phyloP scores from a whole-genome alignment of 2,329 filamentous ascomycete genomes.

The Diaporthe capsici region DNA sequence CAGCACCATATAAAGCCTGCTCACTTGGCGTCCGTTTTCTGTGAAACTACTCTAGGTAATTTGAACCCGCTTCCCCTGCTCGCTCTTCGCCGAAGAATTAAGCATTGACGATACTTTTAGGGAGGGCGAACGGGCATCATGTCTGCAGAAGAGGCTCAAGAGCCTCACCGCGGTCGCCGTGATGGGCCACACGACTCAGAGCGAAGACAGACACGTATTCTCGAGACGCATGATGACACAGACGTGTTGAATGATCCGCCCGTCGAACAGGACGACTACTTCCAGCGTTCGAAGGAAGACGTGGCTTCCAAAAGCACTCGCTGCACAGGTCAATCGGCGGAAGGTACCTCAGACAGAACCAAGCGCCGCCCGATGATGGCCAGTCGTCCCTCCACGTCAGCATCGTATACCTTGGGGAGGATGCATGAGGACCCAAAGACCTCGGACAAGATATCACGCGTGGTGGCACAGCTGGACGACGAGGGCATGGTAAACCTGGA shows the following conservation, averaged over 20 bases:
- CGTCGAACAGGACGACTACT: background rate
- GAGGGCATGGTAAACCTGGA: slow-evolving; percentile 32
- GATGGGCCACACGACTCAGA: background rate
- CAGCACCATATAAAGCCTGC: background rate
- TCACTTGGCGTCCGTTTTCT: background rate
- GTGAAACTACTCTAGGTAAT: background rate
- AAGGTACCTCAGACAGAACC: background rate
- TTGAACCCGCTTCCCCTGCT: background rate
- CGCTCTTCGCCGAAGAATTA: background rate
- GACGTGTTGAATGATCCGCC: background rate
- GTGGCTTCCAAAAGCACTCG: background rate
- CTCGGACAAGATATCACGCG: slow-evolving; percentile 21
- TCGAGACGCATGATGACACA: background rate
- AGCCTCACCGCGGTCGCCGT: background rate
- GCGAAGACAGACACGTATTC: background rate
- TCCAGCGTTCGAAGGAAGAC: background rate
- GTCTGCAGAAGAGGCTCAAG: background rate
- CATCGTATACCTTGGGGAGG: slow-evolving; percentile 25
- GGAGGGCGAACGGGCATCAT: background rate
- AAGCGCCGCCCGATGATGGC: slow-evolving; percentile 6
- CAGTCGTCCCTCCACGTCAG: slow-evolving; percentile 11
- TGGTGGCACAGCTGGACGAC: slow-evolving; percentile 34
- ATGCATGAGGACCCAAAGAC: slow-evolving; percentile 33
- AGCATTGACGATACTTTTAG: background rate
- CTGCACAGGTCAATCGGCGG: background rate